These are phyloP conservation scores for Pyrus hybrid DNA, from an alignment of 331 rosid species.

Conservation along the genomic window DNA sequence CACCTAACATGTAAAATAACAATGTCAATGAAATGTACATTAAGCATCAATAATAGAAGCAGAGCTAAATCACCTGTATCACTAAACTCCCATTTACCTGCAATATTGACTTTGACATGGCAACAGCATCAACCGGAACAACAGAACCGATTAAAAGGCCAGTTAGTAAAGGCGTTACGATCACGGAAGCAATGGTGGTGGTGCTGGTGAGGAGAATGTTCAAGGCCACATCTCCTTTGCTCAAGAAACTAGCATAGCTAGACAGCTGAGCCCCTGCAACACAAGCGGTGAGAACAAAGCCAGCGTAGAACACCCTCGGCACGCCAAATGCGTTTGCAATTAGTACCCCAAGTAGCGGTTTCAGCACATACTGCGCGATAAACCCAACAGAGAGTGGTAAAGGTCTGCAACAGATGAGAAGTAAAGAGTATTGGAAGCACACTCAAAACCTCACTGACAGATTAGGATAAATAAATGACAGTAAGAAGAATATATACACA, in stretches of 20 bases:
- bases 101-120: constrained; percentile 92
- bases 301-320: constrained; percentile 66
- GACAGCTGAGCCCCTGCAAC: constrained; percentile 97
- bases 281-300: constrained; percentile 85
- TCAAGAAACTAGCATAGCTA: constrained; percentile 82
- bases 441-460: constrained; percentile 14
- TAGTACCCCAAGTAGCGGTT: constrained; percentile 75
- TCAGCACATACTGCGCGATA: constrained; percentile 66
- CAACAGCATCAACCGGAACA: constrained; percentile 86
- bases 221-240: constrained; percentile 98
- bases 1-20: constrained; percentile 42
- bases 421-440: constrained; percentile 21
- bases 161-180: constrained; percentile 68
- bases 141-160: constrained; percentile 83
- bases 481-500: neutral
- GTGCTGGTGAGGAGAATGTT: too few species aligned
- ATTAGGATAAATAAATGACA: neutral
- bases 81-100: constrained; percentile 42
- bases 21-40: constrained; percentile 7
- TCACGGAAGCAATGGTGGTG: constrained; percentile 80
- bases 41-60: neutral
- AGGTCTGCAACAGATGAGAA: constrained; percentile 63
- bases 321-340: constrained; percentile 67
- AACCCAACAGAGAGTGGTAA: constrained; percentile 82
- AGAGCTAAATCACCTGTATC: neutral